phyloP scores from a whole-genome alignment of 371 early-diverging fungal species.

The Thermomucor indicae-seudaticae region DNA sequence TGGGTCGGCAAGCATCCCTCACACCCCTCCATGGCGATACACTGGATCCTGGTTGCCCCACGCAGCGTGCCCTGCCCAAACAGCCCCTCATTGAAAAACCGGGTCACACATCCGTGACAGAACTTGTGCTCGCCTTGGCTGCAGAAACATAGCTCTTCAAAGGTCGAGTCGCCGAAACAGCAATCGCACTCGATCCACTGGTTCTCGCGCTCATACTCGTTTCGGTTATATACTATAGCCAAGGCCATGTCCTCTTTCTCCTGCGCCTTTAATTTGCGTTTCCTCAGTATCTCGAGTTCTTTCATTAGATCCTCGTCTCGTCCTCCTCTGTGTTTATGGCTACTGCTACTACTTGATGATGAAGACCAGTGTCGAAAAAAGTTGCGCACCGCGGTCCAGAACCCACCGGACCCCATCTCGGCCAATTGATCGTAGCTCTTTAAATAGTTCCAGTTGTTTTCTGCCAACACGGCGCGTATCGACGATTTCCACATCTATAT shows the following conservation, averaged over 20 bases:
- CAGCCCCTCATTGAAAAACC: slow-evolving; percentile 44
- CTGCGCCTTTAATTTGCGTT: slow-evolving; percentile 14
- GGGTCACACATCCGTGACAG: slow-evolving; percentile 43
- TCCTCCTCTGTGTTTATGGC: not conserved
- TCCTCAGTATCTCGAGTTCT: slow-evolving; percentile 25
- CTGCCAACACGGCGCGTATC: slow-evolving; percentile 52
- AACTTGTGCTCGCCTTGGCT: slow-evolving; percentile 50
- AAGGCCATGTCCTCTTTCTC: slow-evolving; percentile 17
- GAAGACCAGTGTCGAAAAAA: slow-evolving; percentile 30
- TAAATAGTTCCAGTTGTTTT: slow-evolving; percentile 52
- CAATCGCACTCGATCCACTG: slow-evolving; percentile 53
- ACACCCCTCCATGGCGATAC: slow-evolving; percentile 44
- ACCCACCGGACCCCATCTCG: slow-evolving; percentile 39
- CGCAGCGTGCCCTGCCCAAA: slow-evolving; percentile 58
- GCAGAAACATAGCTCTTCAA: slow-evolving; percentile 51
- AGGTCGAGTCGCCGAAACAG: slow-evolving; percentile 49
- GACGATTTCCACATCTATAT: slow-evolving; percentile 48
- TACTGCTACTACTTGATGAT: not conserved
- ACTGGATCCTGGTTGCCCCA: slow-evolving; percentile 28
- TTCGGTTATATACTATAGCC: slow-evolving; percentile 33
- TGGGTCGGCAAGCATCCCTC: slow-evolving; percentile 22
- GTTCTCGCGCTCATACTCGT: slow-evolving; percentile 30
- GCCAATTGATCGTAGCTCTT: slow-evolving; percentile 32
- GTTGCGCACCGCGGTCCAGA: slow-evolving; percentile 33
- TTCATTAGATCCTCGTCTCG: slow-evolving; percentile 21